Evolutionary conservation across 2,329 filamentous ascomycete species (phyloP).

Genomic region (Paraconiothyrium brasiliense): DNA sequence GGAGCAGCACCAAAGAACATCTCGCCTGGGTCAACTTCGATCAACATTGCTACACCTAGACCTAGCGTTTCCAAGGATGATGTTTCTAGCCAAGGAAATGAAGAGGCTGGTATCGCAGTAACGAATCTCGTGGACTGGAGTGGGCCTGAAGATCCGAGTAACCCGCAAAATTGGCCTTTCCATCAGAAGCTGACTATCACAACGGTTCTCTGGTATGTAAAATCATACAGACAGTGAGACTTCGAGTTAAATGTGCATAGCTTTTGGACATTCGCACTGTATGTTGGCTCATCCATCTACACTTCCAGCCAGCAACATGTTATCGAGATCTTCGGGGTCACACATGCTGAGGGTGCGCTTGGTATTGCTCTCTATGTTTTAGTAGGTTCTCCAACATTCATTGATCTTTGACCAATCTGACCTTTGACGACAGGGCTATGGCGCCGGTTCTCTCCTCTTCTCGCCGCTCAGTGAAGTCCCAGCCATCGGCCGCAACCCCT

Average conservation of each 20-base stretch:
- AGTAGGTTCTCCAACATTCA: background rate
- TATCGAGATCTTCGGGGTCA: slow-evolving; percentile 62
- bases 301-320: slow-evolving; percentile 55
- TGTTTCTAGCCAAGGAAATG: slow-evolving; percentile 1
- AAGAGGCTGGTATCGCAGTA: slow-evolving; percentile 16
- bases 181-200: slow-evolving; percentile 45
- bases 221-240: background rate
- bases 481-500: slow-evolving; percentile 70
- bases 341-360: slow-evolving; percentile 61
- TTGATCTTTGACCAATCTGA: background rate
- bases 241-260: slow-evolving; percentile 44
- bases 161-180: slow-evolving; percentile 49
- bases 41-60: slow-evolving; percentile 8
- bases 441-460: slow-evolving; percentile 70
- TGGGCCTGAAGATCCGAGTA: slow-evolving; percentile 45
- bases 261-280: slow-evolving; percentile 68
- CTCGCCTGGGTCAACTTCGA: slow-evolving; percentile 9
- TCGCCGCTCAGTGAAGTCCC: slow-evolving; percentile 74
- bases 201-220: slow-evolving; percentile 27
- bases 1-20: slow-evolving; percentile 9
- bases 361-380: slow-evolving; percentile 70
- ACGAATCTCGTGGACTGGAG: slow-evolving; percentile 52
- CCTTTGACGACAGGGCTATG: slow-evolving; percentile 53
- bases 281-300: slow-evolving; percentile 63
- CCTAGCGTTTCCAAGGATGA: background rate